A percentile compares a stretch with the other conserved stretches of the same genome.
These are phyloP conservation scores for Vanrija sp. DNA, from an alignment of 1,284 basidiomycete species.

Conservation along the genomic window DNA sequence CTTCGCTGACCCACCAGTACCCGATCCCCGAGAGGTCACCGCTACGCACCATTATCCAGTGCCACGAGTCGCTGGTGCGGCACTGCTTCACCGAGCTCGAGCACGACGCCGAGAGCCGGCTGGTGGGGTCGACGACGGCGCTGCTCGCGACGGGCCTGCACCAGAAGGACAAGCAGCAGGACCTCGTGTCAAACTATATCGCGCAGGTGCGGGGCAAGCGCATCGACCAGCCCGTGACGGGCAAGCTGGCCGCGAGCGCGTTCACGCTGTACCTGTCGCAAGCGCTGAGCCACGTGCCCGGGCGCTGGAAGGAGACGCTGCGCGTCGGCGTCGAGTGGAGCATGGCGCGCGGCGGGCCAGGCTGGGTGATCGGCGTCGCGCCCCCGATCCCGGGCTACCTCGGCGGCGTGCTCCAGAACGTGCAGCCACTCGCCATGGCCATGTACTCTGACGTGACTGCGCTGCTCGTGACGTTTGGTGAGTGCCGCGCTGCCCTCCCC, in stretches of 20 bases:
- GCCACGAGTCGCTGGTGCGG: too few species aligned
- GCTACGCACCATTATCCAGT: too few species aligned
- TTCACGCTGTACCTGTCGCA: constrained; percentile 5
- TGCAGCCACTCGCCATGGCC: constrained; percentile 4
- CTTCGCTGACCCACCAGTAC: too few species aligned
- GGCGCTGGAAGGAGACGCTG: constrained; percentile 6
- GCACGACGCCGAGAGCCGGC: too few species aligned
- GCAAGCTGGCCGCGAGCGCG: constrained; percentile 3
- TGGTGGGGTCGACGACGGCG: too few species aligned
- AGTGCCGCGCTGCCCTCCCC: background rate
- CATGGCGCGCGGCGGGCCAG: constrained; percentile 1
- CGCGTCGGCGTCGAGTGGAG: constrained; percentile 4
- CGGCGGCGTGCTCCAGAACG: background rate
- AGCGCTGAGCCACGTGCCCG: background rate
- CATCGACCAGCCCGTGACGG: background rate
- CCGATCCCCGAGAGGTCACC: too few species aligned
- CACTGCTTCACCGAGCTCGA: too few species aligned
- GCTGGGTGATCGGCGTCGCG: constrained; percentile 4
- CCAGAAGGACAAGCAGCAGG: too few species aligned
- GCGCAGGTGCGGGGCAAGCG: background rate
- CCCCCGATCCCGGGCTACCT: constrained; percentile 2
- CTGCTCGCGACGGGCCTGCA: too few species aligned
- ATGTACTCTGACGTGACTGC: constrained; percentile 8
- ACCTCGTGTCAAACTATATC: background rate
- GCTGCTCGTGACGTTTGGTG: background rate